Conservation (phyloP, 306 rosid species). For the Boehmeria nivea region DNA sequence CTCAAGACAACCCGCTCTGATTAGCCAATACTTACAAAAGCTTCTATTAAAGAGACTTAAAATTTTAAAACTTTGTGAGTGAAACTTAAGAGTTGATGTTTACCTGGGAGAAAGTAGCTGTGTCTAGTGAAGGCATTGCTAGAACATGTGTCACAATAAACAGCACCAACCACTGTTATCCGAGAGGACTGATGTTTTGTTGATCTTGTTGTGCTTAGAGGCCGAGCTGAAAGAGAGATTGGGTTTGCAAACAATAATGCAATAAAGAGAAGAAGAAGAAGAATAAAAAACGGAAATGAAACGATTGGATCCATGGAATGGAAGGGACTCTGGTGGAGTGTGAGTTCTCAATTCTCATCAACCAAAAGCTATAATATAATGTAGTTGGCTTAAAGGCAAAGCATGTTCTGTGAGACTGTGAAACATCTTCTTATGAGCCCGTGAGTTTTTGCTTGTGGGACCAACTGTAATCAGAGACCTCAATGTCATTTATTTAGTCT, state of each 20-base stretch:
- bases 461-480: conserved; percentile 42
- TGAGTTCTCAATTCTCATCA: too few species aligned
- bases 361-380: too few species aligned
- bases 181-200: conserved; percentile 17
- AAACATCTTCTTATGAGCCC: conserved; percentile 44
- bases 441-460: conserved; percentile 60
- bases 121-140: conserved; percentile 48
- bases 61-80: too few species aligned
- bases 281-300: neutral
- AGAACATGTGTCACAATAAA: conserved; percentile 70
- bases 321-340: conserved; percentile 23
- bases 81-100: neutral
- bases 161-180: conserved; percentile 56
- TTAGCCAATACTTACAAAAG: too few species aligned
- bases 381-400: too few species aligned
- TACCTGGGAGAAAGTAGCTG: conserved; percentile 74
- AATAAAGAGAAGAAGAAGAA: conserved; percentile 25
- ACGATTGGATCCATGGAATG: conserved; percentile 43
- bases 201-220: conserved; percentile 36
- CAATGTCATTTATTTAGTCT: conserved; percentile 18
- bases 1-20: too few species aligned
- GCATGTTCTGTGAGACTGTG: too few species aligned
- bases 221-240: too few species aligned
- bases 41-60: too few species aligned
- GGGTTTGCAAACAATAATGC: conserved; percentile 25